Percentiles rank a stretch among this genome's conserved stretches.
phyloP scores from a whole-genome alignment of 805 yeast species.

The Saturnispora hagleri region DNA sequence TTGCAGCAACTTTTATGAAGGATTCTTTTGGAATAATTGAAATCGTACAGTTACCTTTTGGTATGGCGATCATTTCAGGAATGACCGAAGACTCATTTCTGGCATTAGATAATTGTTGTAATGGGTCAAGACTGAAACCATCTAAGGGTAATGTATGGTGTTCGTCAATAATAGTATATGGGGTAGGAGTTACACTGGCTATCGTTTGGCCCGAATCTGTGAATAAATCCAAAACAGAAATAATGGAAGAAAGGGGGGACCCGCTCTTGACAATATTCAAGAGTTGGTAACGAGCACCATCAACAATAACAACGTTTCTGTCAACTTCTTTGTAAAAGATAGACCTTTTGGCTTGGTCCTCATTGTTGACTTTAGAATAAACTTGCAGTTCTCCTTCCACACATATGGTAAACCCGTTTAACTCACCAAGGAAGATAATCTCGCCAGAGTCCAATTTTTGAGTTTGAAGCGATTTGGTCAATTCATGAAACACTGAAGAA shows the following conservation, averaged over 20 bases:
- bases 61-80: slow-evolving; percentile 54
- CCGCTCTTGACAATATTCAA: slow-evolving; percentile 78
- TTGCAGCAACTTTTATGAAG: slow-evolving; percentile 58
- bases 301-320: slow-evolving; percentile 38
- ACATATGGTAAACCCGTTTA: slow-evolving; percentile 78
- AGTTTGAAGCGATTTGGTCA: slow-evolving; percentile 87
- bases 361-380: slow-evolving; percentile 43
- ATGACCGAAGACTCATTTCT: slow-evolving; percentile 4
- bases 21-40: slow-evolving; percentile 88
- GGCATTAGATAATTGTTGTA: not conserved
- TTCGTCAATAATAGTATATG: slow-evolving; percentile 1
- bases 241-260: slow-evolving; percentile 74
- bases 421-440: slow-evolving; percentile 54
- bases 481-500: slow-evolving; percentile 81
- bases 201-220: slow-evolving; percentile 14
- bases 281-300: slow-evolving; percentile 58
- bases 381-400: slow-evolving; percentile 87
- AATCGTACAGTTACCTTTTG: slow-evolving; percentile 67
- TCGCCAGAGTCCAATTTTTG: slow-evolving; percentile 74
- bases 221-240: slow-evolving; percentile 70
- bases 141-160: slow-evolving; percentile 6
- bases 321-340: slow-evolving; percentile 24
- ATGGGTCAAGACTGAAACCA: slow-evolving; percentile 11
- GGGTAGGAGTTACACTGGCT: slow-evolving; percentile 12
- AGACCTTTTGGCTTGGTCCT: slow-evolving; percentile 13